Conservation (phyloP, 305 asterid genomes). For the Stenogyne calaminthoides region DNA sequence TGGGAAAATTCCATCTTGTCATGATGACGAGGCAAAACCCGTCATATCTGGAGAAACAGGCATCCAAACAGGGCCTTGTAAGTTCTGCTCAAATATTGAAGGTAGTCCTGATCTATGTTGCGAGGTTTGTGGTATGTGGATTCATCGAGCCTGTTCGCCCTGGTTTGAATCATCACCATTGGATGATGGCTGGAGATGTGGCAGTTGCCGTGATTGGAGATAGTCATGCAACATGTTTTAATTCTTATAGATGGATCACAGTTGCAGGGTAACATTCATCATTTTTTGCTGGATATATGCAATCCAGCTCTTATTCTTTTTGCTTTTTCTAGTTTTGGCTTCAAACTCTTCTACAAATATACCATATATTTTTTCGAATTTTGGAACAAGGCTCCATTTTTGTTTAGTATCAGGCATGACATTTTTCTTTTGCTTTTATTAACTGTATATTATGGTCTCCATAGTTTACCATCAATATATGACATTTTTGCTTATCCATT, state of each 20-base stretch:
- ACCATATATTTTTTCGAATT: not conserved
- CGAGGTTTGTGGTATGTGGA: constrained; percentile 60
- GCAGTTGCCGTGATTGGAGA: constrained; percentile 77
- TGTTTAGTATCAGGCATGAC: not conserved
- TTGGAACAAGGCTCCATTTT: not conserved
- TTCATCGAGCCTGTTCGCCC: constrained; percentile 83
- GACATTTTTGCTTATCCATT: not conserved
- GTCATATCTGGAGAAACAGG: constrained; percentile 37
- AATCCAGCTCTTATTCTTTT: not conserved
- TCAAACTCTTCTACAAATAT: not conserved
- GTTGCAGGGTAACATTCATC: not conserved
- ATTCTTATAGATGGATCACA: not conserved
- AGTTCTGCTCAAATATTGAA: constrained; percentile 57
- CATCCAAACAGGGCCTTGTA: constrained; percentile 49
- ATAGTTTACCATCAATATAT: not conserved
- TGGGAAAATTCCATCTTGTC: constrained; percentile 38
- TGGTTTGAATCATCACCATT: constrained; percentile 60
- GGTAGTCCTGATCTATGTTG: constrained; percentile 68
- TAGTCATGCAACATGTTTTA: constrained; percentile 26
- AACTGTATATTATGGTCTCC: not conserved
- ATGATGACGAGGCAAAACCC: constrained; percentile 45
- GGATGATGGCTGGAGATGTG: constrained; percentile 75
- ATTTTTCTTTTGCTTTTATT: not conserved
- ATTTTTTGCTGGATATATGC: not conserved
- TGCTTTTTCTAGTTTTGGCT: not conserved